A percentile compares a stretch with the other conserved stretches of the same genome.
These are phyloP conservation scores for Dendrothele bispora DNA, from an alignment of 768 basidiomycete genomes.

Conservation along the genomic window DNA sequence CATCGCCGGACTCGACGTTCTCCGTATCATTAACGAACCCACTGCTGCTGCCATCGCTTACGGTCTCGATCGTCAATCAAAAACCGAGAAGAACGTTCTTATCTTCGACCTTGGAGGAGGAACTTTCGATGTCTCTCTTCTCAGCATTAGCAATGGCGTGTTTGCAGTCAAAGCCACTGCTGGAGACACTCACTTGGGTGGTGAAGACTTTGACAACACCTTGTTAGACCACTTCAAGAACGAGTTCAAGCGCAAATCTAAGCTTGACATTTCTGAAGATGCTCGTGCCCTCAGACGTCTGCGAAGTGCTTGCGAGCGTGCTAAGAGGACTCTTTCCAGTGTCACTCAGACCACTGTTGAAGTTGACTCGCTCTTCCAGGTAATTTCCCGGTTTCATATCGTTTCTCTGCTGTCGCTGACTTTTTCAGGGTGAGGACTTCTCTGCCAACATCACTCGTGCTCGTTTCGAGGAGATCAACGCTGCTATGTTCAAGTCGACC, in stretches of 20 bases:
- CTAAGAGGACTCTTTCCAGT: constrained; percentile 97
- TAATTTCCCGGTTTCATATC: constrained; percentile 28
- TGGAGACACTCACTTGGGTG: constrained; percentile 99
- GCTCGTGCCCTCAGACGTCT: constrained; percentile 95
- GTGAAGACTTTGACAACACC: constrained; percentile 99
- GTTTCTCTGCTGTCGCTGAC: constrained; percentile 8
- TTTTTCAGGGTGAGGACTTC: constrained; percentile 87
- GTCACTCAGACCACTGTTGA: constrained; percentile 99
- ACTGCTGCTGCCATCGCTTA: constrained; percentile 99
- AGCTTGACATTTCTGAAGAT: constrained; percentile 96
- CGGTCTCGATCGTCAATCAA: constrained; percentile 94
- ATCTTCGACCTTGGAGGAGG: constrained; percentile 99
- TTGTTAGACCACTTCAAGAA: constrained; percentile 98
- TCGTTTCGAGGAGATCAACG: constrained; percentile 99
- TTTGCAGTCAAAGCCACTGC: constrained; percentile 99
- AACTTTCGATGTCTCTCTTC: constrained; percentile 99
- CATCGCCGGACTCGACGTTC: constrained; percentile 97
- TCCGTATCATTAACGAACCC: constrained; percentile 99
- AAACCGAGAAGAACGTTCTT: constrained; percentile 95
- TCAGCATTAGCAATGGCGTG: constrained; percentile 97
- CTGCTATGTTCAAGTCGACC: constrained; percentile 91
- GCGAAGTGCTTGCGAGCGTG: constrained; percentile 97
- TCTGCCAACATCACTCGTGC: constrained; percentile 98
- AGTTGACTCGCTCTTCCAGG: constrained; percentile 97
- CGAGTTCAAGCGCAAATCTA: constrained; percentile 98